These are phyloP conservation scores for Septoria linicola DNA, from an alignment of 2,329 filamentous ascomycete genomes.

Conservation along the genomic window DNA sequence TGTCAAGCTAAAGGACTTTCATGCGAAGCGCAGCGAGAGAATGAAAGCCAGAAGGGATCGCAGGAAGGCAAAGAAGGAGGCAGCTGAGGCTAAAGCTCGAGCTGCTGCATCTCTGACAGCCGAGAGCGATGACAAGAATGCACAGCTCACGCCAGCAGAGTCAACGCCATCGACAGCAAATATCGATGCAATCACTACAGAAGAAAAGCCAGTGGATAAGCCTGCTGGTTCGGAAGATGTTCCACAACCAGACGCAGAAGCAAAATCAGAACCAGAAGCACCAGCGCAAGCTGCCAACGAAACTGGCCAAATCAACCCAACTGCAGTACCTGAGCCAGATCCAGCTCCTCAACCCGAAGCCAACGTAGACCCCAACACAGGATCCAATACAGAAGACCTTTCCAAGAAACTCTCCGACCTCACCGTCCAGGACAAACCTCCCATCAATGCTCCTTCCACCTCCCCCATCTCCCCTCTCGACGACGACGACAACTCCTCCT, in stretches of 20 bases:
- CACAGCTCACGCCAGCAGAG: background rate
- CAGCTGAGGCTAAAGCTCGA: background rate
- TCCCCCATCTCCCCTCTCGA: constrained; percentile 5
- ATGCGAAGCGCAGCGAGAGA: constrained; percentile 20
- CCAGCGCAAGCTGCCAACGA: too few relatives aligned
- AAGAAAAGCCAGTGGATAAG: background rate
- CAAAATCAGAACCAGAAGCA: background rate
- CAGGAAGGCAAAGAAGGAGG: constrained; percentile 12
- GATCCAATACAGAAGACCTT: constrained; percentile 1
- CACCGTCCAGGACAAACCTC: background rate
- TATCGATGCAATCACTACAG: background rate
- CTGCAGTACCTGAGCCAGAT: too few relatives aligned
- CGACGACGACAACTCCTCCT: constrained; percentile 11
- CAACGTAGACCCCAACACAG: too few relatives aligned
- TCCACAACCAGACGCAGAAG: background rate
- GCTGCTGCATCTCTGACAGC: background rate
- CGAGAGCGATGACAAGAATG: constrained; percentile 5
- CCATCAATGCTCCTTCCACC: background rate
- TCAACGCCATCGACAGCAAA: constrained; percentile 2
- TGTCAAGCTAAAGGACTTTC: constrained; percentile 27
- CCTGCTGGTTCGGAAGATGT: too few relatives aligned
- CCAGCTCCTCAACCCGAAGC: too few relatives aligned
- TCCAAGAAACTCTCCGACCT: constrained; percentile 3
- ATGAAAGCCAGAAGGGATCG: constrained; percentile 16
- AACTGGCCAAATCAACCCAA: background rate